Evolutionary conservation across 2,329 filamentous ascomycete genomes (phyloP), one percentile per base, ranked within the genome.

Genomic region (Beauveria sp.): DNA sequence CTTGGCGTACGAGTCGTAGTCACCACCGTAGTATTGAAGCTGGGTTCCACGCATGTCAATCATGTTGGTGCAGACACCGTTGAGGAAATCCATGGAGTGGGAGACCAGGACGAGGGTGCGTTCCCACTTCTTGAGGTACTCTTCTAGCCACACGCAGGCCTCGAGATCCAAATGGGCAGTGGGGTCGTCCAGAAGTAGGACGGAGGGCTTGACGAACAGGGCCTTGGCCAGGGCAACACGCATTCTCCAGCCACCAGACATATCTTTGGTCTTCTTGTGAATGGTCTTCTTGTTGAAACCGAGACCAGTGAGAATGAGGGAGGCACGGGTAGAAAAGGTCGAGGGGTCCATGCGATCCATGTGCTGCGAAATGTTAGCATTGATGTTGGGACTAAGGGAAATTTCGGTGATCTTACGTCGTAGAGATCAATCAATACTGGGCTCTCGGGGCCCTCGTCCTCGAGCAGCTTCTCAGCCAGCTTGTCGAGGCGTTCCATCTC

Each of bases 181-280:
- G 48, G 94, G 94, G 81, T 99, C 94, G 75, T 99, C 94, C 70
- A 99, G 92, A 67, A 99, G 84, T 55, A 99, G 86, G 62, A 99
- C 84, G 20, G 92, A 94, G 41, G 96, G 94, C 84, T 96, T 96
- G 79, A 99, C 93, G 81, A 99, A 99, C 58, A 99, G 88, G 62
- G 94, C 94, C 83, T 97, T 97, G 74, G 84, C 94, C 64, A 99
- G 87, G 62, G 94, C 94, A 63, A 99, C 94, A 84, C 96, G 91
- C 94, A 99, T 99, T 83, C 93, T 88, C 94, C 94, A 99, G 70
- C 94, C 94, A 91, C 94, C 94, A 67, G 94, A 99, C 96, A 99
- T 99, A 76, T 99, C 96, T 85, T 97, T 99, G 70, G 96, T 99
- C 87, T 96, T 97, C 86, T 99, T 99, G 77, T 96, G 82, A 73